phyloP scores from a whole-genome alignment of 2,329 filamentous ascomycete species.

The Erysiphe pulchra region DNA sequence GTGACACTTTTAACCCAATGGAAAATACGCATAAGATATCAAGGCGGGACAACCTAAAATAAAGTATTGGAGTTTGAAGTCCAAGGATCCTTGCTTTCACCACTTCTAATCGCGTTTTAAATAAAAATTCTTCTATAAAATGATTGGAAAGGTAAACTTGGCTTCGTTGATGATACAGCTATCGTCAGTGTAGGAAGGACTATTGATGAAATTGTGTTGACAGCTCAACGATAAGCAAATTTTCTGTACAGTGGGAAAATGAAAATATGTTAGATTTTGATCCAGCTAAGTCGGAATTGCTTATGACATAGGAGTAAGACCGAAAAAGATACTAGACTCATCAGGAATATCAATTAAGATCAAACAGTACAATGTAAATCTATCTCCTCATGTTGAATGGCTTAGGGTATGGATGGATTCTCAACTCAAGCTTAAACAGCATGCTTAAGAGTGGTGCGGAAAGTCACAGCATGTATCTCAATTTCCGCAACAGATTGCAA shows the following conservation, averaged over 20 bases:
- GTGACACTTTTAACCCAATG: neutral
- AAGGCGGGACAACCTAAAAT: neutral
- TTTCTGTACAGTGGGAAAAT: neutral
- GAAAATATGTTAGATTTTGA: neutral
- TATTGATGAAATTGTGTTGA: neutral
- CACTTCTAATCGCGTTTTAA: neutral
- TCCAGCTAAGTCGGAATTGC: neutral
- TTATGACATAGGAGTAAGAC: neutral
- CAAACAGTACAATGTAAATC: neutral
- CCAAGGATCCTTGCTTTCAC: neutral
- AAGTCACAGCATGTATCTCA: neutral
- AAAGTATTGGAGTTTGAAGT: neutral
- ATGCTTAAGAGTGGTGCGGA: neutral
- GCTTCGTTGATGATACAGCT: neutral
- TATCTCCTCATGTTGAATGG: neutral
- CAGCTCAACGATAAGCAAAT: neutral
- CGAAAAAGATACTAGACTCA: neutral
- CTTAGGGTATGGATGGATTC: neutral
- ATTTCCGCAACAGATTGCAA: neutral
- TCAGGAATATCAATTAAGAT: neutral
- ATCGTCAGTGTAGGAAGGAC: neutral
- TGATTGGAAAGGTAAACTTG: neutral
- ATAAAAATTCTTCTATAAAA: neutral
- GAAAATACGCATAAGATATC: neutral
- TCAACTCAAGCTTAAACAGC: neutral